Base-by-base conservation (phyloP, 768 basidiomycete genomes). In the Amanita inopinata region DNA sequence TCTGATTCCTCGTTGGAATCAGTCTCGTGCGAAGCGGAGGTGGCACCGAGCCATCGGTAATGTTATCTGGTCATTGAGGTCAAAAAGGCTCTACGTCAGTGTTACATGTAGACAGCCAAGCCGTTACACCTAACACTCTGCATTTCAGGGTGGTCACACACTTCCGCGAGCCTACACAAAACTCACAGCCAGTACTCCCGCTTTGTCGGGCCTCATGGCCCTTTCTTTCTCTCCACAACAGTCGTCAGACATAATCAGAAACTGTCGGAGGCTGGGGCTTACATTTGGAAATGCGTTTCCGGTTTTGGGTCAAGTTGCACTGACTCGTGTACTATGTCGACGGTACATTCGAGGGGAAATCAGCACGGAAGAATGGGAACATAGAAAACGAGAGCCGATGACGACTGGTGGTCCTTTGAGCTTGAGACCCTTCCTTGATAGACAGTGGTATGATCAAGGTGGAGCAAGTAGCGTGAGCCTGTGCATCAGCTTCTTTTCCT, bases 231-330 rank as follows among this genome's bases (percentile, higher is more conserved):
- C 59, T 1, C 31, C 27, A 1, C 43, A 53, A 1, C 49, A 58
- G 34, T 63, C 60, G 8, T 20, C 44, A 0, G 36, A 33, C 1
- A 56, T 69, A 17, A 32, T 56, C 2, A 28, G 42, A 11, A 60
- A 52, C 22, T 71, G 70, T 45, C 62, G 61, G 33, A 46, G 51
- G 14, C 49, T 65, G 25, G 45, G 49, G 0, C 15, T 74, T 15
- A 71, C 73, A 0, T 64, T 74, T 18, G 72, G 71, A 1, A 62
- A 64, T 18, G 68, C 62, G 3, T 61, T 60, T 24, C 58, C 66
- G 0, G 60, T 65, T 3, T 57, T 74, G 14, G 61, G 59, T 1
- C 73, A 74, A 48, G 55, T 71, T 9, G 70, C 64, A 0, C 55
- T 69, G 43, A 59, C 69, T 3, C 67, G 71, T 1, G 51, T 73